Percentiles rank a stretch among this genome's conserved stretches.
Conservation (phyloP, 345 rosid species). For the Clarkia xantiana region DNA sequence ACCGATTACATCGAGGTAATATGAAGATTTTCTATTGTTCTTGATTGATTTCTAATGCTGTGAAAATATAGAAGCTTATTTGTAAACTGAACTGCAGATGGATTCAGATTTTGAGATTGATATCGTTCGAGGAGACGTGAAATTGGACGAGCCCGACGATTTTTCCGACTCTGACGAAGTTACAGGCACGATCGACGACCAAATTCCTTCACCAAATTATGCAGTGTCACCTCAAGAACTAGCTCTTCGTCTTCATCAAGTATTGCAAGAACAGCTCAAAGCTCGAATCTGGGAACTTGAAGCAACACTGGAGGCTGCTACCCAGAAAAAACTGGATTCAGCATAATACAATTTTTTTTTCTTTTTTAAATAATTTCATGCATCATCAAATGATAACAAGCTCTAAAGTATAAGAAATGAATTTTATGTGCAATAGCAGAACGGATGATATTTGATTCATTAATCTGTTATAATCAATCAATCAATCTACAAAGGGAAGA, state of each 20-base stretch:
- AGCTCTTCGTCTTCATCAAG: conserved; percentile 21
- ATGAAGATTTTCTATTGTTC: background rate
- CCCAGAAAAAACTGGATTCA: conserved; percentile 12
- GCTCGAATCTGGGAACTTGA: conserved; percentile 21
- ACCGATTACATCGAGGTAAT: conserved; percentile 11
- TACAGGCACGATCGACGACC: background rate
- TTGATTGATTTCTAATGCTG: background rate
- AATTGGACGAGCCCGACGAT: conserved; percentile 1
- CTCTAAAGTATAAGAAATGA: too few relatives aligned
- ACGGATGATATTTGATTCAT: too few relatives aligned
- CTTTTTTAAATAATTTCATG: too few relatives aligned
- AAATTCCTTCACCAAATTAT: conserved; percentile 4
- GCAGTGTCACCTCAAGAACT: conserved; percentile 15
- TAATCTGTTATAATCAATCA: too few relatives aligned
- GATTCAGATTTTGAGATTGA: conserved; percentile 6
- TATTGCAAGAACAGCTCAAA: conserved; percentile 17
- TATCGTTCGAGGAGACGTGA: conserved; percentile 5
- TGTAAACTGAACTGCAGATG: conserved; percentile 1
- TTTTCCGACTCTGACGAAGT: conserved; percentile 12
- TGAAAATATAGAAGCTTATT: background rate
- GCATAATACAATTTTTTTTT: too few relatives aligned
- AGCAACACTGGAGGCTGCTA: conserved; percentile 12
- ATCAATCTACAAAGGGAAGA: conserved; percentile 48
- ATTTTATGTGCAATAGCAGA: too few relatives aligned
- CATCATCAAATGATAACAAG: too few relatives aligned